Evolutionary conservation across 2,329 filamentous ascomycete species (phyloP).

Genomic region (Diplodia mutila): DNA sequence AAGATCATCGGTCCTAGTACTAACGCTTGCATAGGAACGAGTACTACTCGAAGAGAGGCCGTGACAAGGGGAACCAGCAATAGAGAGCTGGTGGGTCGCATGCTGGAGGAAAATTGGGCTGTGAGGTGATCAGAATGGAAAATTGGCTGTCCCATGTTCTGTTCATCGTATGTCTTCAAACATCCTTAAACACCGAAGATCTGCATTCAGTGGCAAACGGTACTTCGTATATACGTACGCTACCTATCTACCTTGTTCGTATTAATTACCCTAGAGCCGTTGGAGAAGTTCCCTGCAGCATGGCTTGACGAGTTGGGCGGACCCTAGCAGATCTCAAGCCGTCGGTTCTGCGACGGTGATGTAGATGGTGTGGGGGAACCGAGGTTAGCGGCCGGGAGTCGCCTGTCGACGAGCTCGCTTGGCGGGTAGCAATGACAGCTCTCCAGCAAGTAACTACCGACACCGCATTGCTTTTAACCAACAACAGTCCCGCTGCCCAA

Average conservation of each 20-base stretch:
- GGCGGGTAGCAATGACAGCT: background rate
- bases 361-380: constrained; percentile 11
- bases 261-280: background rate
- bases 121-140: background rate
- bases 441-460: background rate
- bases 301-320: background rate
- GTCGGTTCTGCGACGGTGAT: background rate
- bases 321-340: background rate
- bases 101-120: background rate
- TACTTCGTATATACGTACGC: background rate
- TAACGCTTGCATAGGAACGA: background rate
- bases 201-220: background rate
- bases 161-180: background rate
- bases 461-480: constrained; percentile 8
- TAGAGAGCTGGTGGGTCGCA: background rate
- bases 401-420: constrained; percentile 3
- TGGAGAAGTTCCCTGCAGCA: background rate
- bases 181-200: background rate
- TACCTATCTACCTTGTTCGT: background rate
- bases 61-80: background rate
- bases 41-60: constrained; percentile 14
- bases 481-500: constrained; percentile 20
- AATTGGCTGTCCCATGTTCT: too few relatives aligned
- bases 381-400: constrained; percentile 13
- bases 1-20: background rate